Evolutionary conservation across 352 stramenopile genomes (phyloP).

Genomic region (Globisporangium cylindrosporum): DNA sequence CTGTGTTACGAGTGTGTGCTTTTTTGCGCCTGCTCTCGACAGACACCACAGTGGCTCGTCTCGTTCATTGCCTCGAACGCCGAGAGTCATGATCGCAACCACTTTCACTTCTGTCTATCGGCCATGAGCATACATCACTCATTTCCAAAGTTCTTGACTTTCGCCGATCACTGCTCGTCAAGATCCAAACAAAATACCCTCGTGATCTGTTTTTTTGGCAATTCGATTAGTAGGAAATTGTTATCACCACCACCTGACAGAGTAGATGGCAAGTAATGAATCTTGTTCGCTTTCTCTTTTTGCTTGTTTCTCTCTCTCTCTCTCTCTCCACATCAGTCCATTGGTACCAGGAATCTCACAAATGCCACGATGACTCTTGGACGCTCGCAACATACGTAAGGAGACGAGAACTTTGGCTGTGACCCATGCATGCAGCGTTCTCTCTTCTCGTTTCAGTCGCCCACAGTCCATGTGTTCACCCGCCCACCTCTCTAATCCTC

Average conservation of each 20-base stretch:
- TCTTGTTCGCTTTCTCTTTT: background rate
- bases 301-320: background rate
- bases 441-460: background rate
- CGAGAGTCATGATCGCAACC: background rate
- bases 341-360: background rate
- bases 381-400: background rate
- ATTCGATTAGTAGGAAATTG: background rate
- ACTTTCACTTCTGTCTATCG: background rate
- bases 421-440: background rate
- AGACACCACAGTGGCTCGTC: too few species aligned
- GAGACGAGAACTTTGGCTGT: background rate
- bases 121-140: too few species aligned
- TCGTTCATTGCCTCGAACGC: background rate
- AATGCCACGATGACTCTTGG: background rate
- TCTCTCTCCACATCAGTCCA: background rate
- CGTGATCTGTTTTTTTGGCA: background rate
- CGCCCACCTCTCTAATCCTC: slow-evolving; percentile 37
- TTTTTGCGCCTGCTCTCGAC: too few species aligned
- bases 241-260: background rate
- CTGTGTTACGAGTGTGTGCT: too few species aligned
- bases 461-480: background rate
- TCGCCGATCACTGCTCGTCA: background rate
- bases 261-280: background rate
- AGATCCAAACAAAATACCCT: background rate
- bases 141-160: background rate